phyloP scores from a whole-genome alignment of 2,329 filamentous ascomycete species.

The Pseudogymnoascus sp. region DNA sequence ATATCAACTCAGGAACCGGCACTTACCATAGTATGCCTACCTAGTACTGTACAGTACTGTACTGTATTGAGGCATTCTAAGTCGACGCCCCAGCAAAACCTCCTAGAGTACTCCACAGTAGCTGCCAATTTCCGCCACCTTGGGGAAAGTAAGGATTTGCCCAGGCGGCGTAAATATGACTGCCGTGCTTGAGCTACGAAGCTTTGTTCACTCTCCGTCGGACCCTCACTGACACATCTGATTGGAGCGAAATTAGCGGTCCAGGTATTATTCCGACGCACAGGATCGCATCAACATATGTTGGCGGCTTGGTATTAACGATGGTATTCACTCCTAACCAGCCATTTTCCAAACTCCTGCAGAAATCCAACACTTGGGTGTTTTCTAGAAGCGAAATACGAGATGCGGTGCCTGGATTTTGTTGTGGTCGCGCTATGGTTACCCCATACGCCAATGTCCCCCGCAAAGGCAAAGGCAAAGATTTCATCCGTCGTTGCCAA shows the following conservation, averaged over 20 bases:
- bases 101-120: background rate
- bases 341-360: constrained; percentile 1
- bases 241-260: constrained; percentile 4
- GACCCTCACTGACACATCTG: background rate
- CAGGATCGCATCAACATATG: background rate
- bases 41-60: too few species aligned
- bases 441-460: background rate
- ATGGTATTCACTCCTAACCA: background rate
- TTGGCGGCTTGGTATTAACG: background rate
- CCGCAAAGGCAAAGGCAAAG: background rate
- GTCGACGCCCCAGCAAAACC: background rate
- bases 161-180: background rate
- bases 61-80: background rate
- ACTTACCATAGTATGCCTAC: background rate
- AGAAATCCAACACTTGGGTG: background rate
- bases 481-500: background rate
- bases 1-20: background rate
- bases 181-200: background rate
- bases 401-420: background rate
- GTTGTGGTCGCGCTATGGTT: background rate
- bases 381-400: background rate
- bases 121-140: background rate
- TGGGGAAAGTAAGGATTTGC: background rate
- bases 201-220: background rate
- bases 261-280: constrained; percentile 1